phyloP scores from a whole-genome alignment of 2,329 filamentous ascomycete genomes.

The Neopestalotiopsis sp. region DNA sequence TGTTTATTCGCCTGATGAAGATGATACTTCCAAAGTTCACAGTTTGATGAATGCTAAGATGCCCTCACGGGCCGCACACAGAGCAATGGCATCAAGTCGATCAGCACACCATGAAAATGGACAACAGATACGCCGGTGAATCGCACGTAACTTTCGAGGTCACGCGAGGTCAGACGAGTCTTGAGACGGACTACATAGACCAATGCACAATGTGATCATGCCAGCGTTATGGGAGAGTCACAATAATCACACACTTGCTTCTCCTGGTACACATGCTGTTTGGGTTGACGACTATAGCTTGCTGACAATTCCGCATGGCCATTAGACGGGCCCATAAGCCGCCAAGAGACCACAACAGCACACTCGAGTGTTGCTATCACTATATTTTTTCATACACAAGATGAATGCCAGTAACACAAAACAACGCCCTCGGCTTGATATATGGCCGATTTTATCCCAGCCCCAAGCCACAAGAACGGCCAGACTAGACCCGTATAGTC shows the following conservation, averaged over 20 bases:
- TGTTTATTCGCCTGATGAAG: too few relatives aligned
- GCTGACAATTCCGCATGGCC: not conserved
- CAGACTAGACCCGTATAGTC: slow-evolving; percentile 42
- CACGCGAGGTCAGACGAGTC: too few relatives aligned
- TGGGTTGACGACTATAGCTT: not conserved
- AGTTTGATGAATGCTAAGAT: too few relatives aligned
- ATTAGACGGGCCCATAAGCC: not conserved
- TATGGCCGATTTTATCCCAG: not conserved
- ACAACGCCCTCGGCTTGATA: not conserved
- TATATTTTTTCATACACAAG: slow-evolving; percentile 2
- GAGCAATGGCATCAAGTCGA: too few relatives aligned
- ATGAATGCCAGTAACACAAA: not conserved
- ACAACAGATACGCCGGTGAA: too few relatives aligned
- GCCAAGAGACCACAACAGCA: not conserved
- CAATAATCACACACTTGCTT: not conserved
- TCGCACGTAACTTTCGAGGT: too few relatives aligned
- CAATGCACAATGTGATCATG: not conserved
- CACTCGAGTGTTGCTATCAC: not conserved
- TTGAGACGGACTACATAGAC: not conserved
- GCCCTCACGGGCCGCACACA: too few relatives aligned
- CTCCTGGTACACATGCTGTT: not conserved
- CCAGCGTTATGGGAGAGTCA: not conserved
- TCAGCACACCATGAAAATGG: too few relatives aligned
- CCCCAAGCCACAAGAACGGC: not conserved
- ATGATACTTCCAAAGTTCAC: too few relatives aligned